Evolutionary conservation across 805 yeast species (phyloP), one percentile per base, ranked within the genome.

Genomic region (Pichia pseudocactophila): DNA sequence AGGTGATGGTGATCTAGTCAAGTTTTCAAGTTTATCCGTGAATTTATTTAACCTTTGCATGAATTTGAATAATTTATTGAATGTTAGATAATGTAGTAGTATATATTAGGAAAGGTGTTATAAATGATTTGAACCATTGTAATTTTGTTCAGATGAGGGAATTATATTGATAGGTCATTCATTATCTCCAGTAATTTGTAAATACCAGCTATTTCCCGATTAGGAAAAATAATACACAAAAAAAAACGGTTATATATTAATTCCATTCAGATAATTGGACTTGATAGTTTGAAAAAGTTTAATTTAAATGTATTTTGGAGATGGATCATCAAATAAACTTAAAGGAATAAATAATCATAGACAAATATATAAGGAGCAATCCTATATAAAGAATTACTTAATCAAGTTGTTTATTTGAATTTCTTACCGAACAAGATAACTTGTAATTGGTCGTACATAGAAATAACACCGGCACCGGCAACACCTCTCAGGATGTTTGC

Each of bases 401-500:
- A 42, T 48, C 35, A 59, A 54, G 28, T 48, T 46, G 58, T 54
- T 68, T 71, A 76, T 74, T 80, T 72, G 80, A 86, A 88, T 74
- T 87, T 86, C 86, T 88, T 87, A 73, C 97, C 97, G 73, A 88
- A 87, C 62, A 89, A 47, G 79, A 88, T 80, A 74, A 88, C 71
- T 77, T 88, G 96, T 70, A 88, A 76, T 77, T 88, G 95, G 73
- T 89, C 97, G 78, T 89, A 88, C 79, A 89, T 65, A 76, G 97
- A 88, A 71, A 88, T 86, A 63, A 89, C 97, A 85, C 96, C 96
- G 67, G 97, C 97, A 81, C 96, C 95, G 72, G 97, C 97, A 68
- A 88, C 96, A 86, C 96, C 96, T 83, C 97, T 88, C 73, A 88
- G 80, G 80, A 88, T 88, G 92, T 88, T 88, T 71, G 97, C 96